phyloP scores from a whole-genome alignment of 768 basidiomycete genomes.

The Pleurotus ostreatus region DNA sequence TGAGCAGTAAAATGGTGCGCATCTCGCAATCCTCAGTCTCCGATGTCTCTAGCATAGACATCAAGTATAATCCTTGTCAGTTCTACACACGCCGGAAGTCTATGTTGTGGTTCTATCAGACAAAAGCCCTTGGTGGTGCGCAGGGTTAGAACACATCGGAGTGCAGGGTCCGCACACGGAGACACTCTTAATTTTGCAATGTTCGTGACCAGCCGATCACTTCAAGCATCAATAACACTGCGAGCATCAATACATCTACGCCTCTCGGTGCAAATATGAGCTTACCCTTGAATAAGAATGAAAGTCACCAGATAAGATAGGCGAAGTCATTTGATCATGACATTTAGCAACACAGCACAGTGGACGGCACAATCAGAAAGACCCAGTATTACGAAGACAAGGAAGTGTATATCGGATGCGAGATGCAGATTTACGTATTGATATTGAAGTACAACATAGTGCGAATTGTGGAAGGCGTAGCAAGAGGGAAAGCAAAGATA shows the following conservation, averaged over 20 bases:
- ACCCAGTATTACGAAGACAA: neutral
- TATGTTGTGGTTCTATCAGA: slow-evolving; percentile 6
- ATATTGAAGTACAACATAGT: neutral
- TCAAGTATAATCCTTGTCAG: slow-evolving; percentile 1
- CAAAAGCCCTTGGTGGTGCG: neutral
- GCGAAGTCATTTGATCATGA: too few species aligned
- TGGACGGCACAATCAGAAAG: neutral
- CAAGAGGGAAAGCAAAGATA: neutral
- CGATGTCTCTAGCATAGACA: slow-evolving; percentile 4
- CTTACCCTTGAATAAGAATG: too few species aligned
- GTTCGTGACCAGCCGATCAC: neutral
- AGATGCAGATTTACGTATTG: neutral
- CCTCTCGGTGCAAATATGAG: neutral
- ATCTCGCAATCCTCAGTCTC: neutral
- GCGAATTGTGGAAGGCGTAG: neutral
- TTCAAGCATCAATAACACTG: slow-evolving; percentile 1
- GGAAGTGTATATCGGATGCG: neutral
- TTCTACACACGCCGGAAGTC: neutral
- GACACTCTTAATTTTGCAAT: slow-evolving; percentile 5
- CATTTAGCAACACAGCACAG: too few species aligned
- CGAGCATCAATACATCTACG: neutral
- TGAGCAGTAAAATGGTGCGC: neutral
- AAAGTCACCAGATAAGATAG: too few species aligned
- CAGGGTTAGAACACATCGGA: neutral
- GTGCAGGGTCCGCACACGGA: neutral